phyloP scores from a whole-genome alignment of 2,329 filamentous ascomycete genomes.

The Dactylellina drechsleri region DNA sequence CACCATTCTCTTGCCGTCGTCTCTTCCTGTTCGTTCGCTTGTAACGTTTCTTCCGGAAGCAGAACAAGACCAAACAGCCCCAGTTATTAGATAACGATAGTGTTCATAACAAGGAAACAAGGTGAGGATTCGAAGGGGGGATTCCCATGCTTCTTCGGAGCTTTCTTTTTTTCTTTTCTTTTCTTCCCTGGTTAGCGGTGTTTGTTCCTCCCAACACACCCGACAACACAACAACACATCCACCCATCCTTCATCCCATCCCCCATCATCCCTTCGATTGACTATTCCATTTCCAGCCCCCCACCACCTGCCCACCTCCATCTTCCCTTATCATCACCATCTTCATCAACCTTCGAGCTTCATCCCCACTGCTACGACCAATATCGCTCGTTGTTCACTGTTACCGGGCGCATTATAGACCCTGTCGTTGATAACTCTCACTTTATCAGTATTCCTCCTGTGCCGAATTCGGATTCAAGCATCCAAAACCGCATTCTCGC shows the following conservation, averaged over 20 bases:
- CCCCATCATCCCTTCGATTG: background rate
- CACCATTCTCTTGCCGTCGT: too few relatives aligned
- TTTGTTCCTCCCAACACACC: slow-evolving; percentile 17
- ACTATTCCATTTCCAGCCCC: background rate
- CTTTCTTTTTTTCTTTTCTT: too few relatives aligned
- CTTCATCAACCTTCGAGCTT: slow-evolving; percentile 2
- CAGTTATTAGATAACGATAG: too few relatives aligned
- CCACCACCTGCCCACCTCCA: background rate
- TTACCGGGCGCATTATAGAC: slow-evolving; percentile 6
- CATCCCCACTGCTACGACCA: background rate
- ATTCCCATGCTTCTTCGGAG: slow-evolving; percentile 11
- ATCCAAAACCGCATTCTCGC: slow-evolving; percentile 20
- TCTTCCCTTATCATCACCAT: background rate
- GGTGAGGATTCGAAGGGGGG: slow-evolving; percentile 16
- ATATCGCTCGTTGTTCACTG: background rate
- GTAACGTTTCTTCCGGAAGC: too few relatives aligned
- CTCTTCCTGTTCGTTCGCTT: too few relatives aligned
- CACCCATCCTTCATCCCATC: slow-evolving; percentile 4
- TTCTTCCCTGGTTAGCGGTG: background rate
- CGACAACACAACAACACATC: slow-evolving; percentile 34
- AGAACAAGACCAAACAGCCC: too few relatives aligned
- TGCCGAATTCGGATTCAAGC: background rate
- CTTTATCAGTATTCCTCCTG: background rate
- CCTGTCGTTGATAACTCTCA: slow-evolving; percentile 2
- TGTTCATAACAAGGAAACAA: slow-evolving; percentile 8